Base-by-base conservation (phyloP, 768 basidiomycete species). In the Gymnopilus junonius region DNA sequence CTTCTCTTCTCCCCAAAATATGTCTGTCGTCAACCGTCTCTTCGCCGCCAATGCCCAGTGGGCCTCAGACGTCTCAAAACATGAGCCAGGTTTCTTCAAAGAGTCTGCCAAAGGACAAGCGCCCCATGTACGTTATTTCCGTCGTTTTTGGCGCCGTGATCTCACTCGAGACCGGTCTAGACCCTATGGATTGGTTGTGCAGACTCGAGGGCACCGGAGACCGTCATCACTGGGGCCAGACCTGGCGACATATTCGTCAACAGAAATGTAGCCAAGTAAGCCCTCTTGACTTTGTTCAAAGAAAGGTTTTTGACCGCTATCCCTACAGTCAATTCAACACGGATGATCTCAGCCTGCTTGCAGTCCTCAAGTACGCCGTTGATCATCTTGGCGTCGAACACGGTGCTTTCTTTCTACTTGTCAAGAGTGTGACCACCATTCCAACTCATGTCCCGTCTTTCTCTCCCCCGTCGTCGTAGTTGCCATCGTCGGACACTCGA, bases 161-260 rank as follows among this genome's bases (percentile, higher is more conserved):
- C 25, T 63, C 32, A 46, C 51, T 29, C 14, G 6, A 29, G 48
- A 51, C 48, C 48, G 58, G 25, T 62, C 63, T 58, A 92, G 91
- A 79, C 89, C 11, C 84, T 91, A 68, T 93, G 90, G 90, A 85
- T 93, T 70, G 90, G 91, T 54, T 93, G 91, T 74, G 84, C 93
- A 37, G 94, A 96, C 74, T 95, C 93, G 11, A 82, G 94, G 65
- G 91, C 94, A 2, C 93, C 92, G 20, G 93, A 94, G 73, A 86
- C 86, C 35, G 88, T 92, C 66, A 78, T 92, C 60, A 88, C 87
- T 35, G 85, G 80, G 35, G 79, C 86, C 8, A 82, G 82, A 65
- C 94, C 94, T 0, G 95, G 94, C 57, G 89, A 90, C 45, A 85
- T 92, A 63, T 95, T 96, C 69, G 87, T 90, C 29, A 88, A 94